phyloP scores from a whole-genome alignment of 2,329 filamentous ascomycete genomes.

The Aspergillus pseudonomiae region DNA sequence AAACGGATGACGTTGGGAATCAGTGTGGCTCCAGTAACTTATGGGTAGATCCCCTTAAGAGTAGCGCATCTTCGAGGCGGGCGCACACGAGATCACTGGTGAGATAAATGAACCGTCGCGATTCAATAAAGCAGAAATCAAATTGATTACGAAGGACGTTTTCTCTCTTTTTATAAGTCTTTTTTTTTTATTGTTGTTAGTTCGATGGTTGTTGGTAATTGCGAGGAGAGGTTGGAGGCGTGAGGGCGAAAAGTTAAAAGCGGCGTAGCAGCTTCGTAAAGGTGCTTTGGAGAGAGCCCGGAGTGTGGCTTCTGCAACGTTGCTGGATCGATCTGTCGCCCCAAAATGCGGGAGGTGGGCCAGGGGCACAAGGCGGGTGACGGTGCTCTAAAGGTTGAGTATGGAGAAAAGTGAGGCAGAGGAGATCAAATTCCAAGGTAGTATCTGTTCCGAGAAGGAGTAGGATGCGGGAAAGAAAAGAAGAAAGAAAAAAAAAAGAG shows the following conservation, averaged over 20 bases:
- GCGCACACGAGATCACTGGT: conserved; percentile 13
- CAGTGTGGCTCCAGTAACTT: conserved; percentile 27
- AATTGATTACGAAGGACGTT: conserved; percentile 10
- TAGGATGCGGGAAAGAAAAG: conserved; percentile 13
- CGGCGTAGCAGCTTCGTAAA: conserved; percentile 26
- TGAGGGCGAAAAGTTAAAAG: conserved; percentile 12
- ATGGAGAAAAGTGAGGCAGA: background rate
- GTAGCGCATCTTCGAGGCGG: conserved; percentile 29
- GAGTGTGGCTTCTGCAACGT: conserved; percentile 22
- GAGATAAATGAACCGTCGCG: conserved; percentile 8
- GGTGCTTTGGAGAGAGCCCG: conserved; percentile 12
- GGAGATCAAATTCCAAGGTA: conserved; percentile 7
- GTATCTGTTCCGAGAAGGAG: conserved; percentile 11
- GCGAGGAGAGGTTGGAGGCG: conserved; percentile 10
- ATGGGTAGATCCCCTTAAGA: conserved; percentile 32
- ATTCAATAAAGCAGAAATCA: conserved; percentile 13
- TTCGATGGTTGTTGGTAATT: conserved; percentile 5
- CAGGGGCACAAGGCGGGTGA: conserved; percentile 6
- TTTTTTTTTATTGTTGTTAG: background rate
- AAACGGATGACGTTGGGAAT: conserved; percentile 34
- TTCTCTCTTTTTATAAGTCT: background rate
- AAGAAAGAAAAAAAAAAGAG: conserved; percentile 18
- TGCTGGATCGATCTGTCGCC: conserved; percentile 15
- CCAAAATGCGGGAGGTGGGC: conserved; percentile 12
- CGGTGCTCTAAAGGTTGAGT: background rate